Percentiles rank a stretch among this genome's conserved stretches.
These are phyloP conservation scores for Leptomonas pyrrhocoris DNA, from an alignment of 208 protist species.

Conservation along the genomic window DNA sequence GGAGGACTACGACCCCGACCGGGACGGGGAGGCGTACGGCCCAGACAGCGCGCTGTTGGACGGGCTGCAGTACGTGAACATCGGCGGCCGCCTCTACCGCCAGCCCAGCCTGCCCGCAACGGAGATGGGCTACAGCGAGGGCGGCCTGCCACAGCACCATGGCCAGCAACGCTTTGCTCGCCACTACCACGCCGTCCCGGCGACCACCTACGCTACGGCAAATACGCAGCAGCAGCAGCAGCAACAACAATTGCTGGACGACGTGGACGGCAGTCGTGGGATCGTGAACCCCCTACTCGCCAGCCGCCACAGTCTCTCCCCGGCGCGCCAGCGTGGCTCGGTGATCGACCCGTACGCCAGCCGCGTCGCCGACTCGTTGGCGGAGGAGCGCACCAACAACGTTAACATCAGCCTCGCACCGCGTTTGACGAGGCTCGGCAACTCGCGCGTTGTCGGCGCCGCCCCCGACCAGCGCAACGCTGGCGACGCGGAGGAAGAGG, in stretches of 20 bases:
- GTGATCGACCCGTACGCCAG: slow-evolving; percentile 11
- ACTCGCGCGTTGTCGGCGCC: slow-evolving; percentile 20
- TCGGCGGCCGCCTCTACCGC: slow-evolving; percentile 78
- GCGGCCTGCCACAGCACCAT: slow-evolving; percentile 32
- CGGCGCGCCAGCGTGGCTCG: slow-evolving; percentile 10
- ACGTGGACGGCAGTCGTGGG: slow-evolving; percentile 15
- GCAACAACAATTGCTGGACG: background rate
- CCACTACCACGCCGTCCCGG: slow-evolving; percentile 63
- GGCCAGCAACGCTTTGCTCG: slow-evolving; percentile 75
- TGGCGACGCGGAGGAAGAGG: background rate
- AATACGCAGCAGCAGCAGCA: slow-evolving; percentile 6
- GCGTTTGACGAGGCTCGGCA: slow-evolving; percentile 32
- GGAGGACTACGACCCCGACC: slow-evolving; percentile 18
- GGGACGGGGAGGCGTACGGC: slow-evolving; percentile 10
- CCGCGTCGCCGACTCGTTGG: slow-evolving; percentile 35
- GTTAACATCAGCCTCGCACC: slow-evolving; percentile 33
- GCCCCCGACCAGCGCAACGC: slow-evolving; percentile 10
- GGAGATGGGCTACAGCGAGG: slow-evolving; percentile 25
- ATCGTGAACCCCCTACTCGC: slow-evolving; percentile 47
- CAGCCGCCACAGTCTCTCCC: slow-evolving; percentile 42
- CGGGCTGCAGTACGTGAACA: slow-evolving; percentile 76
- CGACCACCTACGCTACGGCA: slow-evolving; percentile 34
- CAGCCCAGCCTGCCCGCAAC: slow-evolving; percentile 44
- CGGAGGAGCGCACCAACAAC: slow-evolving; percentile 35
- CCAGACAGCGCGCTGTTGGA: slow-evolving; percentile 11